Conservation (phyloP, 2,329 filamentous ascomycete genomes). For the Gliomastix tumulicola region DNA sequence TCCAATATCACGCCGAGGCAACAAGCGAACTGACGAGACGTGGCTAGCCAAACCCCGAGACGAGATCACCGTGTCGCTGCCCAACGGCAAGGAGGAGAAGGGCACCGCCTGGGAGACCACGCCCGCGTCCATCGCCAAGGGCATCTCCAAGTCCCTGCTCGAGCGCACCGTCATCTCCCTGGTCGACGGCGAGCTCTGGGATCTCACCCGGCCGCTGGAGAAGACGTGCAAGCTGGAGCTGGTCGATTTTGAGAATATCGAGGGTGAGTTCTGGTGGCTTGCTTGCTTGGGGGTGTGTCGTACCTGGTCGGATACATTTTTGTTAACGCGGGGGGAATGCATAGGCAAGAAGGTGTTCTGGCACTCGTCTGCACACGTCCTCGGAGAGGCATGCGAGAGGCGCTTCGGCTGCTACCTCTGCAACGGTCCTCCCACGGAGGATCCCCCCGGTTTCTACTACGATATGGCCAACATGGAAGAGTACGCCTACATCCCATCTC, state of each 20-base stretch:
- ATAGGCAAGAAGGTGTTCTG: constrained; percentile 89
- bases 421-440: constrained; percentile 85
- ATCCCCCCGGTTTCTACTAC: constrained; percentile 81
- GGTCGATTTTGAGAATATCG: constrained; percentile 63
- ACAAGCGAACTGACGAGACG: too few species aligned
- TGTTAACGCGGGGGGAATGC: background rate
- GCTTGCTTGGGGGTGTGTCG: background rate
- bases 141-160: constrained; percentile 77
- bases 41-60: constrained; percentile 57
- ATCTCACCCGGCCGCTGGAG: constrained; percentile 85
- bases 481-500: too few species aligned
- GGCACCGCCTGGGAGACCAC: constrained; percentile 91
- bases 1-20: background rate
- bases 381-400: constrained; percentile 90
- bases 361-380: constrained; percentile 91
- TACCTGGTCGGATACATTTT: too few species aligned
- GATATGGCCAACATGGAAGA: constrained; percentile 67
- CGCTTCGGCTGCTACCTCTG: constrained; percentile 88
- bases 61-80: constrained; percentile 66
- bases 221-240: constrained; percentile 79
- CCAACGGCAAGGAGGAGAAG: constrained; percentile 61
- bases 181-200: constrained; percentile 83
- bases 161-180: constrained; percentile 83
- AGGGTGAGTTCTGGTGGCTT: constrained; percentile 23
- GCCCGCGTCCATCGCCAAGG: constrained; percentile 68